These are phyloP conservation scores for Echinosophora koreensis DNA, from an alignment of 306 rosid genomes.

Conservation along the genomic window DNA sequence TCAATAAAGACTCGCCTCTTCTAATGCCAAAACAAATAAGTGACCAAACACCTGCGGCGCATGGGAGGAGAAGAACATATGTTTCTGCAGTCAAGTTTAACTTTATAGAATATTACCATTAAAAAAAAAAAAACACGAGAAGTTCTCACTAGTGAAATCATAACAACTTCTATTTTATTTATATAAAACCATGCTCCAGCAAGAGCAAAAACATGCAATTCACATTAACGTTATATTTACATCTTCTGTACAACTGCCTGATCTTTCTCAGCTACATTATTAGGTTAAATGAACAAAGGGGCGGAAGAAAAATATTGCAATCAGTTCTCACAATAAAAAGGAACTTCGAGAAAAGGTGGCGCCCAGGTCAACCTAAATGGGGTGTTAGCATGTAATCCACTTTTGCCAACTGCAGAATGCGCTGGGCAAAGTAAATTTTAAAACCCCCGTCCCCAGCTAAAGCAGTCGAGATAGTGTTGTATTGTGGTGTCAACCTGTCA, in stretches of 20 bases:
- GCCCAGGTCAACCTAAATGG: conserved; percentile 41
- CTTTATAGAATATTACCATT: no score
- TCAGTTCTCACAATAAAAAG: conserved; percentile 36
- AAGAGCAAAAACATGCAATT: background rate
- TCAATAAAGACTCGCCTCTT: no score
- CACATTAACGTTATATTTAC: conserved; percentile 57
- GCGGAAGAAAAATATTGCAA: conserved; percentile 16
- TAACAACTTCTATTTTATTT: background rate
- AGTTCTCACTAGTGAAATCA: conserved; percentile 18
- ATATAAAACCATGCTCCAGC: background rate
- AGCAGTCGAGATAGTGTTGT: conserved; percentile 46
- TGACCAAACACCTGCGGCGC: background rate
- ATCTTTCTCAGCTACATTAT: conserved; percentile 48
- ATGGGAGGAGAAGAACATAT: background rate
- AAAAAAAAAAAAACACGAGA: background rate
- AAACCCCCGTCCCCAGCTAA: conserved; percentile 63
- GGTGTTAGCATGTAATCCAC: conserved; percentile 50
- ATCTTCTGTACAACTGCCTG: conserved; percentile 61
- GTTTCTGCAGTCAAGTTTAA: background rate
- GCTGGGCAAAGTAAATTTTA: conserved; percentile 32
- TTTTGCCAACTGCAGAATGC: conserved; percentile 44
- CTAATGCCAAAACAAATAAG: background rate
- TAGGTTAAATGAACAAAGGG: conserved; percentile 44
- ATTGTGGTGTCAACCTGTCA: conserved; percentile 48
- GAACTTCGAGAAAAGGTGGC: conserved; percentile 28